A percentile compares a stretch with the other conserved stretches of the same genome.
Conservation (phyloP, 2,329 filamentous ascomycete genomes). For the Didymella lethalis region DNA sequence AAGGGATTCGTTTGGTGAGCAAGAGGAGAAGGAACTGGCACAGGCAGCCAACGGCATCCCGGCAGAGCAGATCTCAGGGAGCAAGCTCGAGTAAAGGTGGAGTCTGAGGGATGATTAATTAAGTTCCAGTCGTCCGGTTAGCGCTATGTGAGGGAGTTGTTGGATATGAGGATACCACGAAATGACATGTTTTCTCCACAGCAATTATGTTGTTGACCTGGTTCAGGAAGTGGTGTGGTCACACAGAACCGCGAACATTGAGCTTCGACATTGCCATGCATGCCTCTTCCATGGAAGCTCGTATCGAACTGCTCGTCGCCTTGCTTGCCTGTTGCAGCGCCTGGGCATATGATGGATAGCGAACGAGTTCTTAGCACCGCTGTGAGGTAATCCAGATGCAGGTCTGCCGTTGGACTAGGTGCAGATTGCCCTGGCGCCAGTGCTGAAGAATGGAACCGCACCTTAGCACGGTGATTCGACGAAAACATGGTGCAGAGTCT, state of each 20-base stretch:
- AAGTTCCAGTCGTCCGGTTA: constrained; percentile 14
- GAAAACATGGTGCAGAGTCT: constrained; percentile 19
- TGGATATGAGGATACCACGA: constrained; percentile 16
- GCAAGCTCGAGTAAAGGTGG: constrained; percentile 6
- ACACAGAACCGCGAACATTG: constrained; percentile 11
- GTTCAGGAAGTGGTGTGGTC: constrained; percentile 16
- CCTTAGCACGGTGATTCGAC: constrained; percentile 20
- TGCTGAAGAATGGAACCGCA: constrained; percentile 14
- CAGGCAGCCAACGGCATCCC: constrained; percentile 51
- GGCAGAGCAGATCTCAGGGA: constrained; percentile 22
- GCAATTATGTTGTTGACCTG: constrained; percentile 6
- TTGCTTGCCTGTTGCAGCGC: constrained; percentile 12
- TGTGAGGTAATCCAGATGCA: constrained; percentile 12
- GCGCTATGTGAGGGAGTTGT: constrained; percentile 17
- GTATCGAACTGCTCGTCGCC: constrained; percentile 4
- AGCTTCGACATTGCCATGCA: constrained; percentile 16
- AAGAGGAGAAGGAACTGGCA: constrained; percentile 35
- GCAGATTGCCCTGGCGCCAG: constrained; percentile 12
- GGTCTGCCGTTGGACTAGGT: constrained; percentile 16
- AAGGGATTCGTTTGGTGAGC: constrained; percentile 56
- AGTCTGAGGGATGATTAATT: constrained; percentile 8
- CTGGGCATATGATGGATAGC: not conserved
- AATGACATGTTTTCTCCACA: constrained; percentile 19
- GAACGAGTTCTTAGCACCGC: not conserved
- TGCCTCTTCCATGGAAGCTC: constrained; percentile 8